Base-by-base conservation (phyloP, 306 rosid genomes). In the Arachis hypogaea region DNA sequence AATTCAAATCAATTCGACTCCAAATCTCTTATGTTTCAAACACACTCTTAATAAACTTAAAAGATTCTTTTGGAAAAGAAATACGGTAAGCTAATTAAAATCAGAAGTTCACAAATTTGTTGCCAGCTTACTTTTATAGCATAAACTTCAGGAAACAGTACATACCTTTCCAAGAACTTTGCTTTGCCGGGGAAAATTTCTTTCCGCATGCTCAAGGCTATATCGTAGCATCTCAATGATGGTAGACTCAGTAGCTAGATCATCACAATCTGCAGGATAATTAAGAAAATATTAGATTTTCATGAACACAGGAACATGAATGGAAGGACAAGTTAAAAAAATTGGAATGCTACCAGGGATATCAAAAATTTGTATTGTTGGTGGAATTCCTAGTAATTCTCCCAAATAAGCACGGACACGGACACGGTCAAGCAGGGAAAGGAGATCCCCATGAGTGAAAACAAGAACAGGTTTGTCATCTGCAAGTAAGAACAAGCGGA, bases 401-500 rank as follows among this genome's bases (percentile, higher is more conserved):
- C 93, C 98, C 82, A 93, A 77, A 85, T 84, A 75, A 55, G 63
- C 79, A 42, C 82, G 83, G 30, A 93, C 69, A 69, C 74, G 88
- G 67, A 85, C 91, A 51, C 96, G 86, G 9, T 93, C 94, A 63
- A 71, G 58, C 49, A 70, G 64, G 11, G 92, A 88, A 81, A 93
- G 97, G 51, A 89, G 91, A 86, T 89, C 97, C 29, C 98, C 98
- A 74, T 93, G 98, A 11, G 94, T 91, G 52, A 88, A 72, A 67
- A 89, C 92, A 68, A 89, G 78, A 40, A 85, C 85, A 33, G 98
- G 98, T 80, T 89, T 91, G 79, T 93, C 96, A 91, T 93, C 98
- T 91, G 82, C 51, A 33, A 65, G 64, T 42, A 69, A 54, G 69
- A 36, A 58, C 43, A 55, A 68, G 52, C 42, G 56, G 45, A 67